Conservation (phyloP, 2,329 filamentous ascomycete species). For the Macrophomina phaseolina region DNA sequence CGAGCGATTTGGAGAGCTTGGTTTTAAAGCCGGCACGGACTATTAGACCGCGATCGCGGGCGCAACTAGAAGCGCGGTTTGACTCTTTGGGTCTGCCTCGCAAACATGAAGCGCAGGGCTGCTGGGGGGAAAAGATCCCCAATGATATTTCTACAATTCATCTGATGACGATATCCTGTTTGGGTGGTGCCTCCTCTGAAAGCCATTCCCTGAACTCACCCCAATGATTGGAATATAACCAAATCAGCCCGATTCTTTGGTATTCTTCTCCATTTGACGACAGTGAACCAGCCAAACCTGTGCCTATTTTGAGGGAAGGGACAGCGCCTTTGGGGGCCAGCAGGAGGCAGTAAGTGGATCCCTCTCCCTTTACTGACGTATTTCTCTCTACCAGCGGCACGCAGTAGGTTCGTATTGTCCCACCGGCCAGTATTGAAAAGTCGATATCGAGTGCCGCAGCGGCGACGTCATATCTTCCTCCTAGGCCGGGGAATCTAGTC, state of each 20-base stretch:
- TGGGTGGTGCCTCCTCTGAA: background rate
- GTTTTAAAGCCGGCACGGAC: no score
- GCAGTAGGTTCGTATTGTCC: background rate
- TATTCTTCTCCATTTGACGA: background rate
- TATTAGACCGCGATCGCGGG: no score
- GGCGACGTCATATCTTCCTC: no score
- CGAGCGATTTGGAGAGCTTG: no score
- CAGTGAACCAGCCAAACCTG: background rate
- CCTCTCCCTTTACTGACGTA: no score
- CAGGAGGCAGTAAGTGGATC: background rate
- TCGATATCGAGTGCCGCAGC: background rate
- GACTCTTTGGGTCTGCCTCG: no score
- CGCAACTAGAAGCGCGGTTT: no score
- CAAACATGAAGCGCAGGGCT: no score
- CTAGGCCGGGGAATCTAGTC: background rate
- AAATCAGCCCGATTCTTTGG: background rate
- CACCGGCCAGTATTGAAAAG: background rate
- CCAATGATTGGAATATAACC: background rate
- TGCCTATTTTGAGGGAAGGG: background rate
- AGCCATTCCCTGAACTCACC: background rate
- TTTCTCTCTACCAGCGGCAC: background rate
- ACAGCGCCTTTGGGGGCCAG: background rate
- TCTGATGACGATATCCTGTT: background rate
- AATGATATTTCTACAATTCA: background rate
- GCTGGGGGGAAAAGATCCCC: no score